Percentiles rank a stretch among this genome's conserved stretches.
Conservation (phyloP, 23 red algal genomes). For the Gracilaria gracilis region DNA sequence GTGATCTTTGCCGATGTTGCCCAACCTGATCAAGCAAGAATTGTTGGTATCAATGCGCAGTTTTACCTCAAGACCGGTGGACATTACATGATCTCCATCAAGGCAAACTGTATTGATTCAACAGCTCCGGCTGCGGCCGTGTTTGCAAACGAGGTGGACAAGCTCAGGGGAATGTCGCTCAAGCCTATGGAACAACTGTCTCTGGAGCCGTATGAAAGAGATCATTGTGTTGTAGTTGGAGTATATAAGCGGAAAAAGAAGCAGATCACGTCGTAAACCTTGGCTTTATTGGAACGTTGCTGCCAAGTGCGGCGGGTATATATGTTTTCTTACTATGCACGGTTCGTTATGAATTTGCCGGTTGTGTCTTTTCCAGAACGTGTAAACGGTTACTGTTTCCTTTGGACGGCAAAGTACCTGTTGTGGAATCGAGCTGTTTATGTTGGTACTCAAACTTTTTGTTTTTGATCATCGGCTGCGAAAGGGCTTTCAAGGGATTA, state of each 20-base stretch:
- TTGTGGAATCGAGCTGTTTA: background rate
- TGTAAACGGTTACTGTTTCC: constrained; percentile 1
- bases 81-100: constrained; percentile 99
- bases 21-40: constrained; percentile 98
- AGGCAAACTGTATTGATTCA: constrained; percentile 98
- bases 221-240: constrained; percentile 96
- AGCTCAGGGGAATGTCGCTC: constrained; percentile 88
- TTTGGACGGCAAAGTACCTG: background rate
- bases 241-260: constrained; percentile 86
- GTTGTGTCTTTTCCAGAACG: background rate
- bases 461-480: no score
- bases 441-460: no score
- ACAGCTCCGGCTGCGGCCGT: constrained; percentile 95
- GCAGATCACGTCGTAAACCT: constrained; percentile 17
- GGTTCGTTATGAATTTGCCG: background rate
- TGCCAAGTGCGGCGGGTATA: background rate
- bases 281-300: no score
- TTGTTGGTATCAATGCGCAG: constrained; percentile 94
- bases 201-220: constrained; percentile 98
- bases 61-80: constrained; percentile 96
- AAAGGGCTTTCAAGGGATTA: no score
- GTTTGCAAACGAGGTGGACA: constrained; percentile 98
- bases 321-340: background rate
- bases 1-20: constrained; percentile 99
- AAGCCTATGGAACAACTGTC: constrained; percentile 93